Conservation (phyloP, 352 stramenopile genomes). For the Elongisporangium prolatum region DNA sequence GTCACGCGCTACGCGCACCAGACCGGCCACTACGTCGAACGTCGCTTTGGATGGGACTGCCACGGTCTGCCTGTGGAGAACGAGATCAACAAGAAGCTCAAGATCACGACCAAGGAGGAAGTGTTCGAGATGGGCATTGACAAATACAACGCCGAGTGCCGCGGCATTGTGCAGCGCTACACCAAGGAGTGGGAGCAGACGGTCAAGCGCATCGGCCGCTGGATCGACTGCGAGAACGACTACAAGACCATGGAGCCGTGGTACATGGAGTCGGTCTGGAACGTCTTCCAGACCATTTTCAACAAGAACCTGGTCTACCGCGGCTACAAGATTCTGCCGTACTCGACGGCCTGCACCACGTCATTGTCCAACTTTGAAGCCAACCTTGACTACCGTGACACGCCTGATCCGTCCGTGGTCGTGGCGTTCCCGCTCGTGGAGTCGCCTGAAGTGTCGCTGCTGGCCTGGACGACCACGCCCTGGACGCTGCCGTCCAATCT, state of each 20-base stretch:
- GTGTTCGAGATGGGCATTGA: constrained; percentile 97
- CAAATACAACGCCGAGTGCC: constrained; percentile 99
- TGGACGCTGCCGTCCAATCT: constrained; percentile 99
- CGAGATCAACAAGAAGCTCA: constrained; percentile 99
- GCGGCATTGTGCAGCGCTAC: constrained; percentile 97
- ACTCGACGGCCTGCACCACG: constrained; percentile 96
- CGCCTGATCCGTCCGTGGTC: constrained; percentile 96
- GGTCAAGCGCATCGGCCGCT: constrained; percentile 97
- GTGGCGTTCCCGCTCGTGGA: constrained; percentile 94
- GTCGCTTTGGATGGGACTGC: constrained; percentile 99
- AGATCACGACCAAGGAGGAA: constrained; percentile 97
- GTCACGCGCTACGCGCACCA: constrained; percentile 99
- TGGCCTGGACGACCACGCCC: constrained; percentile 99
- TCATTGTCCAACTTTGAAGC: constrained; percentile 99
- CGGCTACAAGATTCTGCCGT: constrained; percentile 99
- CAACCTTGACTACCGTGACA: constrained; percentile 99
- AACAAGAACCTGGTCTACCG: constrained; percentile 99
- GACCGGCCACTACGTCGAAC: constrained; percentile 95
- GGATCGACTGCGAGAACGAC: constrained; percentile 99
- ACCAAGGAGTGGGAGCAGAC: constrained; percentile 98
- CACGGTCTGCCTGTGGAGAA: constrained; percentile 99
- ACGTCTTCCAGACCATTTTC: constrained; percentile 98
- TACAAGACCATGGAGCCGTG: constrained; percentile 99
- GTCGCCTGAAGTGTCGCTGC: constrained; percentile 82
- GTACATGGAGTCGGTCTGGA: constrained; percentile 99